Evolutionary conservation across 768 basidiomycete genomes (phyloP), one percentile per base, ranked within the genome.

Genomic region (Leccinum boreale): DNA sequence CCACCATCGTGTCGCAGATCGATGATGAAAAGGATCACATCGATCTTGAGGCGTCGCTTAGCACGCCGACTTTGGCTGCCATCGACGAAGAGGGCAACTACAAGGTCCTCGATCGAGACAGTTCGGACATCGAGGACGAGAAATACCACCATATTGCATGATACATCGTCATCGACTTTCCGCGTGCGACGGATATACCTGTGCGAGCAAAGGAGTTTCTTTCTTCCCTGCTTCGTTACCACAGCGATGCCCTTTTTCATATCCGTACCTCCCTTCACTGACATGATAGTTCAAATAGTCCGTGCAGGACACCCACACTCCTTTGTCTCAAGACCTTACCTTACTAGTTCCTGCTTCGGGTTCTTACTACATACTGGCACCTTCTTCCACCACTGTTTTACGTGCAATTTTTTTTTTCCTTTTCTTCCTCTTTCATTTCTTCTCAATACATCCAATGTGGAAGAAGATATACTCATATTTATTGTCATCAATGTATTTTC

Each of bases 1-100:
- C 72, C 0, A 72, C 72, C 4, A 59, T 73, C 14, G 67, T 72
- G 5, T 72, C 70, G 12, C 67, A 68, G 29, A 67, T 72, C 2
- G 70, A 72, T 35, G 72, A 68, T 10, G 53, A 61, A 33, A 62
- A 63, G 35, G 63, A 61, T n/a, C 59, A 57, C 23, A 59, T 44
- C 14, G 70, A 70, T 23, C 55, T 71, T 5, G 70, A 71, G 19
- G 45, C 58, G 29, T n/a, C 31, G 21, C 58, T 52, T 1, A 49
- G 52, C n/a, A 48, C 55, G 10, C 65, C 53, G 4, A 60, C 54
- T 9, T 45, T 59, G 8, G 44, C 49, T 15, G 52, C 50, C 8
- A 66, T 58, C 17, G 64, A 63, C 3, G 57, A 47, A 50, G 62
- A 64, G 1, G 57, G 53, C 12, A 56, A 57, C 14, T 60, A 61